Percentiles rank a stretch among this genome's conserved stretches.
Evolutionary conservation across 768 basidiomycete species (phyloP).

Genomic region (Hericium coralloides): DNA sequence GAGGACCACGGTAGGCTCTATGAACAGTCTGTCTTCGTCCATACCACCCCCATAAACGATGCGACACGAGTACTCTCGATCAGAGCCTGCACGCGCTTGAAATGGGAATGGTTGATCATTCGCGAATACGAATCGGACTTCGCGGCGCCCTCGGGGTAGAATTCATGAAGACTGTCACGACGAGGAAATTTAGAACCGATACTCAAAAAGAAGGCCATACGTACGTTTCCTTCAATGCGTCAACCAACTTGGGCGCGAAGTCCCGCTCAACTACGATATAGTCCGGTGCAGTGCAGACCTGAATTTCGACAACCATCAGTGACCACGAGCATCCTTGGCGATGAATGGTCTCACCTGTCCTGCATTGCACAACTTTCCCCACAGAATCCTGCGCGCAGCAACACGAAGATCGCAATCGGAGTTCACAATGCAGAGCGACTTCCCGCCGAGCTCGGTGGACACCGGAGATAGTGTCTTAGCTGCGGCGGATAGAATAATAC

Average conservation of each 20-base stretch:
- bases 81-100: slow-evolving; percentile 46
- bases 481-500: slow-evolving; percentile 60
- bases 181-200: not conserved
- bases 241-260: slow-evolving; percentile 47
- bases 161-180: not conserved
- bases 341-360: slow-evolving; percentile 30
- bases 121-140: slow-evolving; percentile 37
- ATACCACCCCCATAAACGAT: slow-evolving; percentile 57
- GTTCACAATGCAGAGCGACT: slow-evolving; percentile 68
- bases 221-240: slow-evolving; percentile 47
- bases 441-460: slow-evolving; percentile 58
- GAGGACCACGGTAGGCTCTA: slow-evolving; percentile 66
- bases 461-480: slow-evolving; percentile 67
- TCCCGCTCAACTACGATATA: slow-evolving; percentile 40
- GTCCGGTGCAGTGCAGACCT: slow-evolving; percentile 60
- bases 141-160: slow-evolving; percentile 38
- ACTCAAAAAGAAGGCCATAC: not conserved
- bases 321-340: not conserved
- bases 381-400: slow-evolving; percentile 60
- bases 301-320: slow-evolving; percentile 10
- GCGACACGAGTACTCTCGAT: slow-evolving; percentile 57
- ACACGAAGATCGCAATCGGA: slow-evolving; percentile 53
- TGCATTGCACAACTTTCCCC: slow-evolving; percentile 66
- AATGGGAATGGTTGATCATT: slow-evolving; percentile 46
- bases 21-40: slow-evolving; percentile 45